Percentiles rank a stretch among this genome's conserved stretches.
Conservation (phyloP, 2,329 filamentous ascomycete species). For the Colletotrichum echinochloae region DNA sequence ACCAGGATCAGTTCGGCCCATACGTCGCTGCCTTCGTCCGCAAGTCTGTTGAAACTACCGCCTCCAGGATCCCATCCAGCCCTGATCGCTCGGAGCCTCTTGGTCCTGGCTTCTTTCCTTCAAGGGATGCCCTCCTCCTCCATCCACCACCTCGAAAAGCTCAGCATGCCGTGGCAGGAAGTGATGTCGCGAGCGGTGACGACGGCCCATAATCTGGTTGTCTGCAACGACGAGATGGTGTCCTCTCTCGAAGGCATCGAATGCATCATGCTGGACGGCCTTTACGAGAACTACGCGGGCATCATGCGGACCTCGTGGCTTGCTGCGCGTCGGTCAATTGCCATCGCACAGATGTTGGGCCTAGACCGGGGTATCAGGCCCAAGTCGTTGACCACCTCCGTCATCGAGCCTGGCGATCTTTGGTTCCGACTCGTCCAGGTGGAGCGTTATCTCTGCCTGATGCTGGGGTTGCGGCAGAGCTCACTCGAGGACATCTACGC, state of each 20-base stretch:
- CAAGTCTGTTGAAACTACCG: slow-evolving; percentile 10
- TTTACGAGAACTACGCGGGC: slow-evolving; percentile 61
- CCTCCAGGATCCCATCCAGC: slow-evolving; percentile 47
- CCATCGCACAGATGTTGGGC: slow-evolving; percentile 57
- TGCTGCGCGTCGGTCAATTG: slow-evolving; percentile 57
- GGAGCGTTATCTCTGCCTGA: slow-evolving; percentile 54
- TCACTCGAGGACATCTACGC: slow-evolving; percentile 40
- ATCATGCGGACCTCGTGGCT: slow-evolving; percentile 61
- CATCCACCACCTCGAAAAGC: slow-evolving; percentile 29
- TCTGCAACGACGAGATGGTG: slow-evolving; percentile 59
- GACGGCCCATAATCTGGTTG: slow-evolving; percentile 52
- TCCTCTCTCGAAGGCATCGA: slow-evolving; percentile 61
- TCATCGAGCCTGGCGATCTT: slow-evolving; percentile 41
- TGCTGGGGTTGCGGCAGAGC: slow-evolving; percentile 54
- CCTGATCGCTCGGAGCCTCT: slow-evolving; percentile 55
- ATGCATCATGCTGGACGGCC: slow-evolving; percentile 61
- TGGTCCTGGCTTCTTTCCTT: slow-evolving; percentile 53
- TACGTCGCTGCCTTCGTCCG: background rate
- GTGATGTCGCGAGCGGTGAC: slow-evolving; percentile 47
- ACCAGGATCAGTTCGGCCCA: background rate
- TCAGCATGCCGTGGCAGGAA: slow-evolving; percentile 41
- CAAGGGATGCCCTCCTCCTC: slow-evolving; percentile 43
- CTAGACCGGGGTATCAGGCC: slow-evolving; percentile 43
- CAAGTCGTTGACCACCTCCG: background rate
- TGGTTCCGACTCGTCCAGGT: slow-evolving; percentile 54